These are phyloP conservation scores for Rhodotorula sp. DNA, from an alignment of 1,284 basidiomycete genomes.

Conservation along the genomic window DNA sequence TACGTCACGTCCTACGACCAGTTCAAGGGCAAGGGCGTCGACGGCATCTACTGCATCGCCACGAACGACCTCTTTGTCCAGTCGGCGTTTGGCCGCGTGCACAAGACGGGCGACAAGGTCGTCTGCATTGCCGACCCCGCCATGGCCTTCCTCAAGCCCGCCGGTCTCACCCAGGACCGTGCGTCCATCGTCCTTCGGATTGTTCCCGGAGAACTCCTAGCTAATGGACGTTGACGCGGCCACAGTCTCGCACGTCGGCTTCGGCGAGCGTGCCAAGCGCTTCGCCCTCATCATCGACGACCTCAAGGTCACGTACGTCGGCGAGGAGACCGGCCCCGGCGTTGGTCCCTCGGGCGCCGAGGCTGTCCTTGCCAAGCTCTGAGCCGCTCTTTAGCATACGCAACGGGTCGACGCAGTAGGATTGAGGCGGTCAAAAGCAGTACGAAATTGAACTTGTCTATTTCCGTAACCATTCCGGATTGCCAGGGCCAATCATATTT, in stretches of 20 bases:
- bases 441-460: neutral
- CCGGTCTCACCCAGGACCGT: conserved; percentile 65
- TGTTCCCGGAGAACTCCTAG: neutral
- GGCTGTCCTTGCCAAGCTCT: conserved; percentile 63
- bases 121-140: conserved; percentile 69
- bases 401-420: neutral
- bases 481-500: too few relatives aligned
- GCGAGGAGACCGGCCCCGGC: conserved; percentile 53
- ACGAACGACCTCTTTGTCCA: conserved; percentile 74
- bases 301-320: conserved; percentile 63
- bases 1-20: conserved; percentile 62
- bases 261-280: conserved; percentile 67
- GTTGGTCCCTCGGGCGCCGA: conserved; percentile 69
- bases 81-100: conserved; percentile 65
- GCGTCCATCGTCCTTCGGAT: neutral
- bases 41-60: conserved; percentile 58
- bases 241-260: conserved; percentile 55
- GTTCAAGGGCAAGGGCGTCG: conserved; percentile 67
- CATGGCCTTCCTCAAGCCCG: conserved; percentile 64
- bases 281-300: conserved; percentile 72
- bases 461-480: too few relatives aligned
- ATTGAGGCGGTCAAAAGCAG: neutral
- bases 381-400: neutral
- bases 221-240: neutral
- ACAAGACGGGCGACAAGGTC: conserved; percentile 65